These are phyloP conservation scores for Drechmeria coniospora DNA, from an alignment of 2,329 filamentous ascomycete species.

Conservation along the genomic window DNA sequence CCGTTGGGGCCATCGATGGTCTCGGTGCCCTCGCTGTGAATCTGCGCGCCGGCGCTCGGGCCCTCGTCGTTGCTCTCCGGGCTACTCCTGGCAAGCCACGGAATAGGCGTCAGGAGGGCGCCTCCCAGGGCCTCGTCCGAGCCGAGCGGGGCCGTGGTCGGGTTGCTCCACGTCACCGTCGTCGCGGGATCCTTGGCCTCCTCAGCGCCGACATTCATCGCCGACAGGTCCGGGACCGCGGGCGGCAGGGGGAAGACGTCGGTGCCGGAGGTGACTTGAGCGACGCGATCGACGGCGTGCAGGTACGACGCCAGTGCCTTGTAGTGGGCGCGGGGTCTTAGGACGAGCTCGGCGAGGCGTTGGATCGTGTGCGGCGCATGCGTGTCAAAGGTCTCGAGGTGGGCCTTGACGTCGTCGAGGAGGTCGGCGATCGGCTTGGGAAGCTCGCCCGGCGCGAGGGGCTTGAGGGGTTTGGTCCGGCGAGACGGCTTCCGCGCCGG, in stretches of 20 bases:
- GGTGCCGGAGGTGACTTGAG: slow-evolving; percentile 73
- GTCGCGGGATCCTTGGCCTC: slow-evolving; percentile 23
- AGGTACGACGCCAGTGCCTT: slow-evolving; percentile 70
- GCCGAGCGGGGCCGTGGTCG: slow-evolving; percentile 39
- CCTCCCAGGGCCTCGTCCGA: slow-evolving; percentile 84
- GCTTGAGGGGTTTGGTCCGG: slow-evolving; percentile 11
- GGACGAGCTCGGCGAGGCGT: slow-evolving; percentile 72
- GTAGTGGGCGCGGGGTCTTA: slow-evolving; percentile 66
- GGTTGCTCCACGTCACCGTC: slow-evolving; percentile 31
- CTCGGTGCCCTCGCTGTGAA: slow-evolving; percentile 60
- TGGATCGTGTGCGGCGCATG: slow-evolving; percentile 88
- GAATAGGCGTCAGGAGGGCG: slow-evolving; percentile 82
- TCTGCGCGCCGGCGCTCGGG: slow-evolving; percentile 19
- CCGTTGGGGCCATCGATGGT: slow-evolving; percentile 72
- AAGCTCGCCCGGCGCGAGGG: slow-evolving; percentile 29
- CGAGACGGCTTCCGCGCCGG: slow-evolving; percentile 13
- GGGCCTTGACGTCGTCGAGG: slow-evolving; percentile 42
- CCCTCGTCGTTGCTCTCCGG: slow-evolving; percentile 13
- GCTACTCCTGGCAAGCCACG: slow-evolving; percentile 51
- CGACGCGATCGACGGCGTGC: slow-evolving; percentile 76
- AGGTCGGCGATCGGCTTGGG: slow-evolving; percentile 50
- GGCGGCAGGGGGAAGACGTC: slow-evolving; percentile 72
- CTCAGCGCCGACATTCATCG: slow-evolving; percentile 47
- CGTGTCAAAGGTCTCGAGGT: slow-evolving; percentile 52
- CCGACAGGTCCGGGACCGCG: slow-evolving; percentile 41